Evolutionary conservation across 257 asterid genomes (phyloP).

Genomic region (Solanum pimpinellifolium): DNA sequence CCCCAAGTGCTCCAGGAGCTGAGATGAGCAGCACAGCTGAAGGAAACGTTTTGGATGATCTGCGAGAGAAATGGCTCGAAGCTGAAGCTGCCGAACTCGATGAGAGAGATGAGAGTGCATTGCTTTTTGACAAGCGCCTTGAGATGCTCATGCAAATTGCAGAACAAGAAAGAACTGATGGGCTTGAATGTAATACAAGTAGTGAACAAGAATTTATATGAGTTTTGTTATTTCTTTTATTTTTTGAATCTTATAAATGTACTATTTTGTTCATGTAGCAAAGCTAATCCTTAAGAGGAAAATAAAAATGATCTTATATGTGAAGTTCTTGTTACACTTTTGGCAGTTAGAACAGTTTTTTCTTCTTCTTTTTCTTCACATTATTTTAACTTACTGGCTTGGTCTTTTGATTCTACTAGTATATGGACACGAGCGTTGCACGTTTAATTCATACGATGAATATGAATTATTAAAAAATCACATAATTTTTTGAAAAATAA

Average conservation of each 20-base stretch:
- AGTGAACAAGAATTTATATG: not conserved
- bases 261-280: not conserved
- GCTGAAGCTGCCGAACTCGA: conserved; percentile 82
- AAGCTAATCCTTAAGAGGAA: not conserved
- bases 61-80: conserved; percentile 91
- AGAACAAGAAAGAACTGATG: conserved; percentile 36
- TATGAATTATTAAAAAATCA: no score
- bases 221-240: not conserved
- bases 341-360: not conserved
- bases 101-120: conserved; percentile 63
- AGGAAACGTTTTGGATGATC: conserved; percentile 69
- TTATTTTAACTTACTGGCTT: not conserved
- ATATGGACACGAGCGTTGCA: no score
- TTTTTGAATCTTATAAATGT: not conserved
- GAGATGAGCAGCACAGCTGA: conserved; percentile 36
- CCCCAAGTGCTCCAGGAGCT: conserved; percentile 93
- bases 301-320: not conserved
- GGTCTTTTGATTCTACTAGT: not conserved
- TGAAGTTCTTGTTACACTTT: not conserved
- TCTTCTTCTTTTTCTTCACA: not conserved
- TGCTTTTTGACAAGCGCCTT: conserved; percentile 72
- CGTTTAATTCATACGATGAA: no score
- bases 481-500: no score
- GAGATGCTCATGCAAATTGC: conserved; percentile 79
- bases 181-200: not conserved